phyloP scores from a whole-genome alignment of 1,284 basidiomycete species.

The Grifola frondosa region DNA sequence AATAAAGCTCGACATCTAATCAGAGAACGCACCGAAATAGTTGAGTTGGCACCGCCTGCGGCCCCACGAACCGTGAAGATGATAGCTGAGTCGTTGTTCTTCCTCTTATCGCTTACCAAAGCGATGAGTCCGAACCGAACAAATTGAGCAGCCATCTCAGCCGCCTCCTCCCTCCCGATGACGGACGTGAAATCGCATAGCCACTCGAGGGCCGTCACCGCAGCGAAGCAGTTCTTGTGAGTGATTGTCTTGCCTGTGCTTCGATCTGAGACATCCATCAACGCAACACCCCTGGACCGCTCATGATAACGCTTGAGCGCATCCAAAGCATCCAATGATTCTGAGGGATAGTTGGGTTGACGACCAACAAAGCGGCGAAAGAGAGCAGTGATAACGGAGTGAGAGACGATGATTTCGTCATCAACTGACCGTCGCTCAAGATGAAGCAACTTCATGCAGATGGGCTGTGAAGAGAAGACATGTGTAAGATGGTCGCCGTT shows the following conservation, averaged over 20 bases:
- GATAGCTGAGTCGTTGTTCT: conserved; percentile 84
- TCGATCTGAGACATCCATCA: conserved; percentile 69
- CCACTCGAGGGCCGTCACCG: conserved; percentile 91
- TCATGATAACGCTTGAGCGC: conserved; percentile 76
- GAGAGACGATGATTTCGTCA: conserved; percentile 97
- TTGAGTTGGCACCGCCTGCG: conserved; percentile 68
- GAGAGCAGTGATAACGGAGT: conserved; percentile 90
- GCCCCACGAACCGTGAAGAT: conserved; percentile 89
- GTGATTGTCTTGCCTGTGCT: conserved; percentile 47
- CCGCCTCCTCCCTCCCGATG: conserved; percentile 94
- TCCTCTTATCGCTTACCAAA: conserved; percentile 85
- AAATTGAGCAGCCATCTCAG: conserved; percentile 96
- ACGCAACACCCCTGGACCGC: conserved; percentile 72
- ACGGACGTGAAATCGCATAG: conserved; percentile 97
- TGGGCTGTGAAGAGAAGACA: conserved; percentile 91
- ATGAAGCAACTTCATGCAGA: conserved; percentile 97
- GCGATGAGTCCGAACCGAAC: conserved; percentile 91
- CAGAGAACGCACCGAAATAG: conserved; percentile 59
- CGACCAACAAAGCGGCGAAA: conserved; percentile 94
- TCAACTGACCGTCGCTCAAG: conserved; percentile 90
- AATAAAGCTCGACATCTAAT: conserved; percentile 2
- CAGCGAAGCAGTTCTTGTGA: conserved; percentile 84
- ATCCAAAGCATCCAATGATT: conserved; percentile 52
- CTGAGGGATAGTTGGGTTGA: conserved; percentile 72
- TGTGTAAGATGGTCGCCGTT: conserved; percentile 88